Base-by-base conservation (phyloP, 2,329 filamentous ascomycete genomes). In the Domatiomyces globalis region DNA sequence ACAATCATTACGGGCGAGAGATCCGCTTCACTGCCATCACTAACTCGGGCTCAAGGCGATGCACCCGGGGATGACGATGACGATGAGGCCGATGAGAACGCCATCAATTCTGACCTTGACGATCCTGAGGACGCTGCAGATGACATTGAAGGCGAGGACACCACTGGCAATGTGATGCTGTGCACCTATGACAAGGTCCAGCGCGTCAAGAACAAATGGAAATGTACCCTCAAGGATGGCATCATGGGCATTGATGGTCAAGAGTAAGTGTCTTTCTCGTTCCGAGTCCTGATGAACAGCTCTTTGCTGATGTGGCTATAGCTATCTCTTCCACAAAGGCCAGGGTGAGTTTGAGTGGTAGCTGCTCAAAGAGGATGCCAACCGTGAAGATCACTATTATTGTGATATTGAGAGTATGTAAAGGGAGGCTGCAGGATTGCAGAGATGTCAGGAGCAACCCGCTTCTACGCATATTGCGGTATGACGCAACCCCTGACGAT, bases 101-200 rank as follows among this genome's bases (percentile, higher is more conserved):
- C 90, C 1, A 98, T 98, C 71, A 98, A 98, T 68, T 96, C 92
- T 0, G 92, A 98, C 62, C 80, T 98, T 2, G 92, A 98, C 65
- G 92, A 98, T 64, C 81, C 89, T 0, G 89, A 96, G 56, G 92
- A 96, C 55, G 82, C 87, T 9, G 83, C 85, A 27, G 87, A 92
- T 20, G 86, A 90, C 20, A 87, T 92, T 33, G 89, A 92, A 48
- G 86, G 88, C 12, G 87, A 94, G 54, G 89, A 94, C 44, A 79
- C 82, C 36, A 79, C 85, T 58, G 83, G 84, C 1, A 85, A 94
- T 61, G 89, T 94, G 65, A 96, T 98, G 86, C 81, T 98, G 43
- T 98, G 92, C 73, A 95, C 94, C 66, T 98, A 98, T 66, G 92
- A 98, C 73, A 98, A 98, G 73, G 92, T 98, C 8, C 90, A 96